Percentiles rank a stretch among this genome's conserved stretches.
phyloP scores from a whole-genome alignment of 495 filamentous ascomycete species.

The Platismatia glauca region DNA sequence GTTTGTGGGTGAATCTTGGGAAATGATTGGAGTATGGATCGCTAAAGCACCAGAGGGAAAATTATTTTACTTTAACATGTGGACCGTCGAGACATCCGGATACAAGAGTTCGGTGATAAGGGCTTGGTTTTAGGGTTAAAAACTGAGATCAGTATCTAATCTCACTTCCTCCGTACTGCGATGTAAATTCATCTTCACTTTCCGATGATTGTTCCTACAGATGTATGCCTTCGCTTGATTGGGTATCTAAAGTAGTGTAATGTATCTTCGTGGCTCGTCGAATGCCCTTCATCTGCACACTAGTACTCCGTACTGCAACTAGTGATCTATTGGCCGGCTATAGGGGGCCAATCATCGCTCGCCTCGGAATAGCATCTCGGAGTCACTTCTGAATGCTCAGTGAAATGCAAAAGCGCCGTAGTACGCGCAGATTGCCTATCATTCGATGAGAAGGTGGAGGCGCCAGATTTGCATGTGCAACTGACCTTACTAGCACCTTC shows the following conservation, averaged over 20 bases:
- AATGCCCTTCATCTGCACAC: too few relatives aligned
- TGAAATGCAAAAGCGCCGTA: constrained; percentile 8
- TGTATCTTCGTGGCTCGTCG: too few relatives aligned
- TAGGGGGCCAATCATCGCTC: not conserved
- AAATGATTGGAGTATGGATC: not conserved
- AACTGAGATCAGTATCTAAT: too few relatives aligned
- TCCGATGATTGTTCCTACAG: too few relatives aligned
- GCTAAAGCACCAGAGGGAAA: not conserved
- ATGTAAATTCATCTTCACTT: too few relatives aligned
- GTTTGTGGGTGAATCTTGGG: not conserved
- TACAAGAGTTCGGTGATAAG: not conserved
- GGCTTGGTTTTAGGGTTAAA: not conserved
- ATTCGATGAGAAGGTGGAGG: not conserved
- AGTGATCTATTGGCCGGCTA: not conserved
- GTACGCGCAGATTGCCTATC: constrained; percentile 4
- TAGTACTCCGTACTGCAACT: too few relatives aligned
- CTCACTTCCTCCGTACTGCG: too few relatives aligned
- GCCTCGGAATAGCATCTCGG: not conserved
- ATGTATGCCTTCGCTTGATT: too few relatives aligned
- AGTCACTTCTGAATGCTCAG: not conserved
- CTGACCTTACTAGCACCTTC: constrained; percentile 74
- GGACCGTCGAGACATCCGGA: not conserved
- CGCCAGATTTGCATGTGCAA: not conserved
- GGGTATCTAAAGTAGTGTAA: too few relatives aligned
- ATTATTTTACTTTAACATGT: too few relatives aligned